phyloP scores from a whole-genome alignment of 352 stramenopile genomes.

The Phytopythium ostracodes region DNA sequence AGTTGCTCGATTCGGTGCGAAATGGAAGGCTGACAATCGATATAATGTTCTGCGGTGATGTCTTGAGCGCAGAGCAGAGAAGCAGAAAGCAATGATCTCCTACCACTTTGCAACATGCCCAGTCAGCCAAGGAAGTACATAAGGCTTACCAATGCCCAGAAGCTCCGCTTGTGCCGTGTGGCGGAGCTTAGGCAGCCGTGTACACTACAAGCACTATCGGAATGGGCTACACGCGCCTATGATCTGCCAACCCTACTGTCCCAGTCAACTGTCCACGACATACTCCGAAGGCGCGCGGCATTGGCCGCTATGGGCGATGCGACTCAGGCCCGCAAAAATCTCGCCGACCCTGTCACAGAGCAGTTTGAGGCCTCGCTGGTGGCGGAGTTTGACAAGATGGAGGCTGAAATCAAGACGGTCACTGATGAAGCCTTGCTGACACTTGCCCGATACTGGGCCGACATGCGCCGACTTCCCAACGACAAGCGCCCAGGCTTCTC shows the following conservation, averaged over 20 bases:
- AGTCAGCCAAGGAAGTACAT: neutral
- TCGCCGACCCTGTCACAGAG: neutral
- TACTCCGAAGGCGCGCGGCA: neutral
- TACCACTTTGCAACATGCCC: neutral
- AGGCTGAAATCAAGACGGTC: neutral
- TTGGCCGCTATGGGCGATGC: neutral
- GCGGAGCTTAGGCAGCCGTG: neutral
- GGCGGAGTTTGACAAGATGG: conserved; percentile 5
- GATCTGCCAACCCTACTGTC: neutral
- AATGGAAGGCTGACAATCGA: neutral
- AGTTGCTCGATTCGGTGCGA: neutral
- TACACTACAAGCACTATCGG: neutral
- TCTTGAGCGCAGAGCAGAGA: no score
- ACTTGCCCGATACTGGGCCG: neutral
- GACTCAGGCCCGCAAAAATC: neutral
- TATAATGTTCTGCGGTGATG: conserved; percentile 1
- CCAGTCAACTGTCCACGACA: conserved; percentile 1
- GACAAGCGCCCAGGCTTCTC: conserved; percentile 22
- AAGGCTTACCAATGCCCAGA: conserved; percentile 1
- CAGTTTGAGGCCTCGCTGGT: conserved; percentile 1
- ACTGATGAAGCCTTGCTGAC: neutral
- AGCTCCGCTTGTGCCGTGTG: neutral
- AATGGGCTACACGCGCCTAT: neutral
- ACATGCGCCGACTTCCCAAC: neutral
- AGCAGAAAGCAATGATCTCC: neutral